These are phyloP conservation scores for Bertia moriformis DNA, from an alignment of 2,329 filamentous ascomycete genomes.

Conservation along the genomic window DNA sequence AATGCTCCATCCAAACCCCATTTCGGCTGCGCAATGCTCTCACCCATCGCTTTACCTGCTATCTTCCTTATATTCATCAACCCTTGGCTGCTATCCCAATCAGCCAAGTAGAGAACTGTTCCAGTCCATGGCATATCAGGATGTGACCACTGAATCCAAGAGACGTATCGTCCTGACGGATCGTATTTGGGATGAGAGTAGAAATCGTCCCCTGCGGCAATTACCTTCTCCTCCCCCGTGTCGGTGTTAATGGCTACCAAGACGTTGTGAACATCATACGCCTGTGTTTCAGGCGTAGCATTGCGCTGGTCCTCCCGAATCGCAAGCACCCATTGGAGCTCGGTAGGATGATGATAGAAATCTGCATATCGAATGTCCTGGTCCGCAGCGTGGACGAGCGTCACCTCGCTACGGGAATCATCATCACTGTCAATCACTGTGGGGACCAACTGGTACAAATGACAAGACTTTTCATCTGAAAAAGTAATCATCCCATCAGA, in stretches of 20 bases:
- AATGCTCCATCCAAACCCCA: constrained; percentile 16
- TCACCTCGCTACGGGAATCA: too few relatives aligned
- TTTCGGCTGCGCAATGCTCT: constrained; percentile 16
- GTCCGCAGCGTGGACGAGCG: neutral
- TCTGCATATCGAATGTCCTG: neutral
- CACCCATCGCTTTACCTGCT: constrained; percentile 11
- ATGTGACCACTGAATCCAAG: constrained; percentile 20
- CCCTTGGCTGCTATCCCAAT: constrained; percentile 11
- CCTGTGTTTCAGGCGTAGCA: constrained; percentile 2
- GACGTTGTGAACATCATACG: constrained; percentile 13
- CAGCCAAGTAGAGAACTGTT: constrained; percentile 12
- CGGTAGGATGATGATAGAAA: neutral
- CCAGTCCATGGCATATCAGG: constrained; percentile 22
- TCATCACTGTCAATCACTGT: too few relatives aligned
- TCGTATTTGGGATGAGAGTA: constrained; percentile 16
- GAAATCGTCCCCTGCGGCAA: constrained; percentile 16
- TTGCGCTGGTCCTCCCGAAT: constrained; percentile 15
- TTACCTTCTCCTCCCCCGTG: constrained; percentile 7
- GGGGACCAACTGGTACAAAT: neutral
- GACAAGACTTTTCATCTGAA: neutral
- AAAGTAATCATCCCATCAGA: neutral
- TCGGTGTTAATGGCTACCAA: constrained; percentile 1
- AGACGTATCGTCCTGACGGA: constrained; percentile 13
- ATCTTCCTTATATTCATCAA: constrained; percentile 8
- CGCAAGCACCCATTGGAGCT: constrained; percentile 13